A percentile compares a stretch with the other conserved stretches of the same genome.
Conservation (phyloP, 169 alveolate genomes). For the Plasmodium cynomolgi region DNA sequence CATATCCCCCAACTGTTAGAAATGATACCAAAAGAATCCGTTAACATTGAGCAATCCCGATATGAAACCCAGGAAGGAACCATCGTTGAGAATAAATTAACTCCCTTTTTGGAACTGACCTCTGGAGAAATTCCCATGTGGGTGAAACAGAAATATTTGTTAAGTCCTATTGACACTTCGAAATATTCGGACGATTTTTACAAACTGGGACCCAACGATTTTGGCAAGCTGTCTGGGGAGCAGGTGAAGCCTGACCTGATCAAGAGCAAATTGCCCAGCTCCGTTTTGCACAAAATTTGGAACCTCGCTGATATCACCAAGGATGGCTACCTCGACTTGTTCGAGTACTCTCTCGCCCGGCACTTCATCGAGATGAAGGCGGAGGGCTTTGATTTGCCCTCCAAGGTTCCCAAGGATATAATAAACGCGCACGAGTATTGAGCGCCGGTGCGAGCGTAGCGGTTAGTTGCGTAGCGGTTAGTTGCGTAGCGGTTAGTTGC, state of each 20-base stretch:
- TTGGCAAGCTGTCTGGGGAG: constrained; percentile 75
- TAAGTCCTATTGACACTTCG: constrained; percentile 57
- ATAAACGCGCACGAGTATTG: constrained; percentile 37
- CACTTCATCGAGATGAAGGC: constrained; percentile 79
- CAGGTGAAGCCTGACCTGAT: constrained; percentile 78
- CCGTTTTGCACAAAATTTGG: constrained; percentile 80
- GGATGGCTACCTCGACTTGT: constrained; percentile 80
- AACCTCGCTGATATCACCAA: constrained; percentile 77
- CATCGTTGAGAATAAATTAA: constrained; percentile 60
- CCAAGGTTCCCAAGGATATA: constrained; percentile 68
- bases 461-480: no score
- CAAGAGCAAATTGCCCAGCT: constrained; percentile 79
- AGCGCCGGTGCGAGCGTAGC: not conserved
- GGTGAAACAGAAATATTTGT: constrained; percentile 50
- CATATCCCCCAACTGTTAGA: constrained; percentile 79
- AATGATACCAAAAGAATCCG: constrained; percentile 76
- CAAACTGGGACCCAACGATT: constrained; percentile 67
- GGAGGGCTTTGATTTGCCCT: constrained; percentile 78
- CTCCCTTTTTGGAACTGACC: constrained; percentile 60
- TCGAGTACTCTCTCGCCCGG: constrained; percentile 78
- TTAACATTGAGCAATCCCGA: constrained; percentile 8
- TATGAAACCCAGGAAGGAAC: constrained; percentile 54
- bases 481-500: no score
- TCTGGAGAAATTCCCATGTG: constrained; percentile 69
- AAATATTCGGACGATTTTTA: constrained; percentile 77